Evolutionary conservation across 768 basidiomycete genomes (phyloP), one percentile per base, ranked within the genome.

Genomic region (Amyloporia xantha): DNA sequence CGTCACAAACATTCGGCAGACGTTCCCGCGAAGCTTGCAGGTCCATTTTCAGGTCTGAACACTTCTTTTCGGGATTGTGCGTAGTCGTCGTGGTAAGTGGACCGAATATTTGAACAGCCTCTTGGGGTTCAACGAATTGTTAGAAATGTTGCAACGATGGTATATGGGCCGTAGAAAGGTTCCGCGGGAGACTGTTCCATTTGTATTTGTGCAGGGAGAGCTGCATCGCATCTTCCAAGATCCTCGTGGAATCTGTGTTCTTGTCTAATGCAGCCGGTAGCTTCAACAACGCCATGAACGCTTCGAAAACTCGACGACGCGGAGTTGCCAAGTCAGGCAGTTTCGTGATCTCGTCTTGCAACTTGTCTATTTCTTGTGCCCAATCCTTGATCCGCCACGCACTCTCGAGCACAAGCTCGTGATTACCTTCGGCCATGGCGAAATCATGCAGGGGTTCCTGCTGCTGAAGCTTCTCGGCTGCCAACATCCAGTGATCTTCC

Each of bases 401-500:
- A 59, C 91, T 88, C 65, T 99, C 96, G 35, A 99, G 74, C 61
- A 91, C 74, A 36, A 99, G 70, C 60, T 99, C 96, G 49, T 91
- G 81, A 59, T 98, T 96, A 23, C 80, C 81, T 66, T 98, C 95
- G 48, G 74, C 80, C 56, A 83, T 82, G 1, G 91, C 92, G 17
- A 99, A 78, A 45, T 99, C 96, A 54, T 88, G 81, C 3, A 99
- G 75, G 19, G 87, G 79, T 51, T 99, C 96, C 96, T 96, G 99
- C 53, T 96, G 89, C 62, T 98, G 96, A 15, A 99, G 72, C 66
- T 99, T 99, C 69, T 95, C 91, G 0, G 92, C 86, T 1, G 93
- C 78, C 6, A 94, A 70, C 51, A 99, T 88, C 95, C 96, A 99
- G 64, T 99, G 96, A 63, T 99, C 96, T 60, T 99, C 96, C 96